Percentiles rank a stretch among this genome's conserved stretches.
phyloP scores from a whole-genome alignment of 2,329 filamentous ascomycete species.

The Ceratocystiopsis brevicomis region DNA sequence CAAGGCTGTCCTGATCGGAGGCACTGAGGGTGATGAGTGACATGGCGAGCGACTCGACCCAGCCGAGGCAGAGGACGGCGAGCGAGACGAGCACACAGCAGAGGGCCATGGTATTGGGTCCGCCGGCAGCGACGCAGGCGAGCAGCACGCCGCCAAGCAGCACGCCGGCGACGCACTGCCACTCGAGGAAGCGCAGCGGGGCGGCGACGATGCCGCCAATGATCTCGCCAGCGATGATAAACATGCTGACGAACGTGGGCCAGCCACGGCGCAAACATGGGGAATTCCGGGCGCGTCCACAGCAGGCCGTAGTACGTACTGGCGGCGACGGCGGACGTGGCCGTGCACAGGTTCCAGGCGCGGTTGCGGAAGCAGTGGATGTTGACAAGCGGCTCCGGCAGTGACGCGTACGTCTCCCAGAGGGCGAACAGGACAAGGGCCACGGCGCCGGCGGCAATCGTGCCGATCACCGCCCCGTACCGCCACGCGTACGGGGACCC shows the following conservation, averaged over 20 bases:
- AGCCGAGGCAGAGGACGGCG: slow-evolving; percentile 19
- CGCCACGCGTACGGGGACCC: slow-evolving; percentile 16
- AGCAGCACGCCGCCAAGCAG: slow-evolving; percentile 15
- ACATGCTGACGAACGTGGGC: slow-evolving; percentile 13
- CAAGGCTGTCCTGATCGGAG: slow-evolving; percentile 18
- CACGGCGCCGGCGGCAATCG: slow-evolving; percentile 13
- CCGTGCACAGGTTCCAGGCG: slow-evolving; percentile 15
- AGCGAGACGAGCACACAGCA: slow-evolving; percentile 14
- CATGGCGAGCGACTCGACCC: slow-evolving; percentile 18
- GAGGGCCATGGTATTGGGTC: slow-evolving; percentile 12
- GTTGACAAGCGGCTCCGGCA: slow-evolving; percentile 19
- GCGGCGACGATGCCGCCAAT: slow-evolving; percentile 12
- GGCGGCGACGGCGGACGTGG: slow-evolving; percentile 17
- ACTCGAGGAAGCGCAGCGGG: slow-evolving; percentile 15
- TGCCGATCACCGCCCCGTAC: slow-evolving; percentile 14
- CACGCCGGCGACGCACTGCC: slow-evolving; percentile 15
- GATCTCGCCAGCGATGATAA: slow-evolving; percentile 13
- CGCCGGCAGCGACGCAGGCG: slow-evolving; percentile 14
- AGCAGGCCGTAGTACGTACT: slow-evolving; percentile 19
- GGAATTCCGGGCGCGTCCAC: slow-evolving; percentile 11
- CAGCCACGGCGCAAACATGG: slow-evolving; percentile 12
- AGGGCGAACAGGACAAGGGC: slow-evolving; percentile 12
- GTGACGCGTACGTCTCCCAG: slow-evolving; percentile 11
- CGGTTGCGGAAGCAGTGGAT: slow-evolving; percentile 18
- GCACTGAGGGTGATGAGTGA: slow-evolving; percentile 17